phyloP scores from a whole-genome alignment of 306 rosid species.

The Dryas drummondii region DNA sequence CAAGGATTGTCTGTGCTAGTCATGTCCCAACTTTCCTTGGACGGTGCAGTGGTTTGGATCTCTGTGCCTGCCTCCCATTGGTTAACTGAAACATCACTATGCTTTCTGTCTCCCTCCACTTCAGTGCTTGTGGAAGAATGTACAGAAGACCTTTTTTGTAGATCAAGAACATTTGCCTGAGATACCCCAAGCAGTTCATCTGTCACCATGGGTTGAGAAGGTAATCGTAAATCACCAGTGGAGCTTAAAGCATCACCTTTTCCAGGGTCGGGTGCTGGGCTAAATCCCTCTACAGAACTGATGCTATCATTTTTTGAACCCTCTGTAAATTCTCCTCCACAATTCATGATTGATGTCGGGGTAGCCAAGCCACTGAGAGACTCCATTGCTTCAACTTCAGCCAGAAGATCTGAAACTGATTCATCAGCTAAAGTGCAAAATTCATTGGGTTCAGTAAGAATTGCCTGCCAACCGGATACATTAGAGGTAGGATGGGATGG shows the following conservation, averaged over 20 bases:
- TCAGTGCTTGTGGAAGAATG: constrained; percentile 52
- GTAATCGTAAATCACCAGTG: constrained; percentile 57
- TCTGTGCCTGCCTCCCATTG: constrained; percentile 54
- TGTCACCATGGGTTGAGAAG: constrained; percentile 41
- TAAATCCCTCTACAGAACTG: constrained; percentile 59
- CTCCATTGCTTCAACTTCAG: constrained; percentile 99
- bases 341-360: constrained; percentile 62
- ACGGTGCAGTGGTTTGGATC: constrained; percentile 37
- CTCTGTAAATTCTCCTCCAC: constrained; percentile 57
- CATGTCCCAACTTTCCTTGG: constrained; percentile 49
- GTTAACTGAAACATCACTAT: constrained; percentile 48
- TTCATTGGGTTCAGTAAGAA: constrained; percentile 63
- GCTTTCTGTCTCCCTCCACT: constrained; percentile 48
- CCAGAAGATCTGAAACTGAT: constrained; percentile 94
- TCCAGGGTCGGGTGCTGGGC: constrained; percentile 73
- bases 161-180: constrained; percentile 46
- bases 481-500: constrained; percentile 57
- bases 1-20: constrained; percentile 45
- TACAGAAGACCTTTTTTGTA: constrained; percentile 44
- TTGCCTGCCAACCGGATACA: constrained; percentile 68
- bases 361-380: constrained; percentile 78
- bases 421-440: constrained; percentile 65
- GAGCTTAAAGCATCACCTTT: constrained; percentile 86
- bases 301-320: constrained; percentile 72
- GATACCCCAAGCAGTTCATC: constrained; percentile 41